Percentiles rank a stretch among this genome's conserved stretches.
These are phyloP conservation scores for Gossypium davidsonii DNA, from an alignment of 441 rosid species.

Conservation along the genomic window DNA sequence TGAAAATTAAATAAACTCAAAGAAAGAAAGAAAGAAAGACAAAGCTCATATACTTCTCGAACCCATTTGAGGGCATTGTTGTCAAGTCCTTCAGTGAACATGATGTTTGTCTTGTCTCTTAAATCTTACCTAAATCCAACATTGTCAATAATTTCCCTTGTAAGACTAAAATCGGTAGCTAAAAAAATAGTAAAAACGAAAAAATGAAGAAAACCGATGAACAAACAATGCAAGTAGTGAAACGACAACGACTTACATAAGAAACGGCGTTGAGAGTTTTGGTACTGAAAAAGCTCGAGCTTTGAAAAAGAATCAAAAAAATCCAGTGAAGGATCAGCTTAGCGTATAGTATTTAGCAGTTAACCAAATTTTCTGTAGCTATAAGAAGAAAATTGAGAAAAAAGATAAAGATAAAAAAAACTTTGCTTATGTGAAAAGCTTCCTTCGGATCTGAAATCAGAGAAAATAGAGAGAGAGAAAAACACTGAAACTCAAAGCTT, in stretches of 20 bases:
- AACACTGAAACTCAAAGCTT: not conserved
- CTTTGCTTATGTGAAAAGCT: slow-evolving; percentile 7
- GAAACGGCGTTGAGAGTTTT: slow-evolving; percentile 14
- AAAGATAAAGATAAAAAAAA: not conserved
- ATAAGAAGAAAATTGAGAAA: not conserved
- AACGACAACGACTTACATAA: slow-evolving; percentile 15
- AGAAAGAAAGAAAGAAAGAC: not conserved
- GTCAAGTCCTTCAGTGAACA: slow-evolving; percentile 64
- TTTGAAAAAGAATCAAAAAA: not conserved
- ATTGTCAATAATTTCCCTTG: not conserved
- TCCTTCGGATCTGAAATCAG: slow-evolving; percentile 3
- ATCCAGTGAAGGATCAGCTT: slow-evolving; percentile 22
- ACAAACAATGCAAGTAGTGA: not conserved
- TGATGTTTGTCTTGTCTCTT: slow-evolving; percentile 15
- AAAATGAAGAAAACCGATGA: not conserved
- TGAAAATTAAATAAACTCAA: not conserved
- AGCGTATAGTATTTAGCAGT: not conserved
- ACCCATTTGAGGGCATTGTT: slow-evolving; percentile 51
- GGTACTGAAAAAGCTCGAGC: not conserved
- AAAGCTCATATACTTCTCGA: slow-evolving; percentile 36
- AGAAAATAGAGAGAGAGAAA: not conserved
- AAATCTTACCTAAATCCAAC: slow-evolving; percentile 18
- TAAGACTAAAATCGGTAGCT: not conserved
- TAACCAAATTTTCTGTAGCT: not conserved
- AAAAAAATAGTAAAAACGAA: not conserved